Base-by-base conservation (phyloP, 1,139 yeast genomes). In the Saccharomyces pastorianus region DNA sequence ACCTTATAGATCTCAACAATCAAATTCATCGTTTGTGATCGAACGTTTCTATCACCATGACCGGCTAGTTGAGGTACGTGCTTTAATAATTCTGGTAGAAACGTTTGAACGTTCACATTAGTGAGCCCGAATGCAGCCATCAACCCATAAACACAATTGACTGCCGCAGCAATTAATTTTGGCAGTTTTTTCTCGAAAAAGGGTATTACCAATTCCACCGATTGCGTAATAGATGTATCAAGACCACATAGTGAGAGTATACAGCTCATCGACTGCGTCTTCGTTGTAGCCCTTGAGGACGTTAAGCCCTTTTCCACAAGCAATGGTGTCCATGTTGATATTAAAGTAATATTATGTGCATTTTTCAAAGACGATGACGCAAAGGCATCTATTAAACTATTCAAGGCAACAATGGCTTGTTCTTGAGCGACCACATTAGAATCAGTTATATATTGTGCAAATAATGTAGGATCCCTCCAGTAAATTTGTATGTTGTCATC, bases 341-440 rank as follows among this genome's bases (percentile, higher is more conserved):
- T 27, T 26, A 47, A 41, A 7, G 7, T 13, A 8, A 25, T 27
- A 23, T 42, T 34, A 48, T 47, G 28, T 11, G 20, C 23, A 11
- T 46, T 44, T 8, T 14, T 27, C 25, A 44, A 26, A 28, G 32
- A 6, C 46, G 50, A 9, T 41, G 17, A 6, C 55, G 55, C 41
- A 34, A 38, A 26, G 26, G 17, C 46, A n/a, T 42, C 49, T 38
- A 62, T 51, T 20, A 60, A 51, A 6, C 55, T 41, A 11, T 51
- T 55, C 46, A 64, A 69, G 5, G 87, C 76, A 11, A 73, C 70
- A 42, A 89, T 74, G 11, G 90, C 98, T 0, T 86, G 73, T 66
- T 93, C 98, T 62, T 90, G 96, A 0, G 99, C 96, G 25, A 88
- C 95, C 14, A 90, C 97, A 68, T 93, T 93, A 47, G 85, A 70